Evolutionary conservation across 176 grass and related monocot genomes (phyloP).

Genomic region (Luzula sylvatica): DNA sequence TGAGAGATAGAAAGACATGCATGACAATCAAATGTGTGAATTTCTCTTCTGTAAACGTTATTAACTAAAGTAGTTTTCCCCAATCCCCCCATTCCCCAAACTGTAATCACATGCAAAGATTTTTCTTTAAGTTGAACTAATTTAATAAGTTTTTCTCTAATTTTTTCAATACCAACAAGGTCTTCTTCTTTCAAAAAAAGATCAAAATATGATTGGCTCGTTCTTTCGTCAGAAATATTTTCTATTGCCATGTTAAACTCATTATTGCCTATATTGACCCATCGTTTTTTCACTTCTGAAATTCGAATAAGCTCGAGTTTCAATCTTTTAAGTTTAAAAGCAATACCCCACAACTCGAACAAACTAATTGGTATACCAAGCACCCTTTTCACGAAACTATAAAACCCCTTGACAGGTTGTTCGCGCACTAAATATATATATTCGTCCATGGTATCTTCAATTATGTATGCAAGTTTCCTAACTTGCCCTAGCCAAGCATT

Average conservation of each 20-base stretch:
- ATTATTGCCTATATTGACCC: neutral
- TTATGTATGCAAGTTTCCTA: constrained; percentile 8
- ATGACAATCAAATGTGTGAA: neutral
- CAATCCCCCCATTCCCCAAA: constrained; percentile 27
- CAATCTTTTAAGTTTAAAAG: neutral
- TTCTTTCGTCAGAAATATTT: neutral
- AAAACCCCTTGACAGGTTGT: neutral
- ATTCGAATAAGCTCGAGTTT: constrained; percentile 18
- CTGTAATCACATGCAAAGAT: constrained; percentile 4
- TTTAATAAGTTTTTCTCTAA: neutral
- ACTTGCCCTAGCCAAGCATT: constrained; percentile 22
- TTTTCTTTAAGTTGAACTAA: neutral
- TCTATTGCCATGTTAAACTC: constrained; percentile 15
- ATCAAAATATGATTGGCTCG: neutral
- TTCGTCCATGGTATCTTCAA: constrained; percentile 21
- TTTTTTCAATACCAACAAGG: neutral
- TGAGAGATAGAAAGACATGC: constrained; percentile 18
- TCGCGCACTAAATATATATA: constrained; percentile 14
- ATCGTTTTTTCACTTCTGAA: constrained; percentile 12
- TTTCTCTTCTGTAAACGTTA: constrained; percentile 6
- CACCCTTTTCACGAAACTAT: neutral
- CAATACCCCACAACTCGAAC: neutral
- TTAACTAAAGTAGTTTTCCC: constrained; percentile 20
- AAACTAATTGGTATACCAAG: neutral
- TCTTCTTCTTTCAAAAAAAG: constrained; percentile 12